phyloP scores from a whole-genome alignment of 495 filamentous ascomycete species.

The Penicillium coffeae region DNA sequence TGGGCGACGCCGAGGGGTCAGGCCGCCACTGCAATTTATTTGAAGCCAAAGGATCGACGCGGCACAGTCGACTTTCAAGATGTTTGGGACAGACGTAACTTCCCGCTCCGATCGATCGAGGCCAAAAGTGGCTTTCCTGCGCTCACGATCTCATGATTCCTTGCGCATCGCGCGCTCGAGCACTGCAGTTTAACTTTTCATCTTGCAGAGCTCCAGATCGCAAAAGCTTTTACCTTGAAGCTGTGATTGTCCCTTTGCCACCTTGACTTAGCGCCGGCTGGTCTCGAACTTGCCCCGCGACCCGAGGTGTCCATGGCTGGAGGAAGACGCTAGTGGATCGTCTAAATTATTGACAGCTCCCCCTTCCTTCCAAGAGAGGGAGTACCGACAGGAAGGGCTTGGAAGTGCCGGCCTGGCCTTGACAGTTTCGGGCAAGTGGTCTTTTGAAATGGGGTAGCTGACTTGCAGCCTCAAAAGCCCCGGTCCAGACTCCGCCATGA shows the following conservation, averaged over 20 bases:
- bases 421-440: background rate
- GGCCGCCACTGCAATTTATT: background rate
- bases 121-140: slow-evolving; percentile 5
- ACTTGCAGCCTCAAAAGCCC: background rate
- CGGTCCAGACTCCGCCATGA: too few species aligned
- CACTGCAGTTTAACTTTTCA: background rate
- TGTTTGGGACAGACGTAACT: slow-evolving; percentile 14
- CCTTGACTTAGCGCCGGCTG: background rate
- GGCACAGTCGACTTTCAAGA: slow-evolving; percentile 10
- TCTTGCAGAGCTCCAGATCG: background rate
- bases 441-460: background rate
- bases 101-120: slow-evolving; percentile 25
- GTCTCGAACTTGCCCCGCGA: background rate
- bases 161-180: background rate
- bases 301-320: background rate
- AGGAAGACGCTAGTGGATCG: background rate
- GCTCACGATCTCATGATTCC: background rate
- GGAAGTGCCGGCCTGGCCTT: background rate
- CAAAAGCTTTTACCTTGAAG: background rate
- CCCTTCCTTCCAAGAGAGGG: background rate
- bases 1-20: too few species aligned
- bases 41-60: slow-evolving; percentile 1
- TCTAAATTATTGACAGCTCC: background rate
- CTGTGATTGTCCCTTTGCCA: background rate
- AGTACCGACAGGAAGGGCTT: background rate